phyloP scores from a whole-genome alignment of 1,284 basidiomycete genomes.

The Austroboletus rostrupii region DNA sequence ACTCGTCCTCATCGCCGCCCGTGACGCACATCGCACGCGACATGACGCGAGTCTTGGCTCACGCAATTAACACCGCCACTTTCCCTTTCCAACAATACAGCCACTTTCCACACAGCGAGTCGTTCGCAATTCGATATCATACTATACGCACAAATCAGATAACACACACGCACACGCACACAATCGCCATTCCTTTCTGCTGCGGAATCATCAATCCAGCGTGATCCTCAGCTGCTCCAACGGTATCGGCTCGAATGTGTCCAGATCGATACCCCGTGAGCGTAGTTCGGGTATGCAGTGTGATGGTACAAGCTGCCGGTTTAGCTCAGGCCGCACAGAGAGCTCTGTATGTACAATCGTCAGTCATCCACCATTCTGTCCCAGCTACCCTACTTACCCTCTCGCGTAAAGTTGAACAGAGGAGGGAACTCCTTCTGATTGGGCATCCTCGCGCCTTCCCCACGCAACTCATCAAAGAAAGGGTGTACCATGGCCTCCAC shows the following conservation, averaged over 20 bases:
- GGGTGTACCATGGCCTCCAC: conserved; percentile 93
- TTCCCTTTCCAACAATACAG: conserved; percentile 17
- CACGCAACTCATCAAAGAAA: conserved; percentile 95
- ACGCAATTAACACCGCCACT: conserved; percentile 21
- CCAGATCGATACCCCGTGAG: conserved; percentile 82
- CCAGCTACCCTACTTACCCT: conserved; percentile 59
- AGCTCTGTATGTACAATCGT: conserved; percentile 59
- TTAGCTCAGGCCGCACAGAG: conserved; percentile 93
- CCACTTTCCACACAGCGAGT: conserved; percentile 8
- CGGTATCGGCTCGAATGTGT: conserved; percentile 93
- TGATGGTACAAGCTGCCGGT: conserved; percentile 84
- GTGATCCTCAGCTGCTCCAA: conserved; percentile 88
- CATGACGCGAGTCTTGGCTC: conserved; percentile 21
- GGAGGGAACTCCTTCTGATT: conserved; percentile 95
- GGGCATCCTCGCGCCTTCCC: conserved; percentile 89
- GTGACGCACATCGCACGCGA: conserved; percentile 17
- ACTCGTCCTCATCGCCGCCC: not conserved
- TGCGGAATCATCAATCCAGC: conserved; percentile 63
- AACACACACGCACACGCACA: conserved; percentile 15
- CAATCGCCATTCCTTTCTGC: conserved; percentile 25
- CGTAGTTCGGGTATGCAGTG: conserved; percentile 87
- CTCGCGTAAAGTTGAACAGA: conserved; percentile 94
- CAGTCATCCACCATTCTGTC: not conserved
- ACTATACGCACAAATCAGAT: conserved; percentile 35
- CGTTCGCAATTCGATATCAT: conserved; percentile 33